Evolutionary conservation across 257 asterid genomes (phyloP).

Genomic region (Coffea canephora): DNA sequence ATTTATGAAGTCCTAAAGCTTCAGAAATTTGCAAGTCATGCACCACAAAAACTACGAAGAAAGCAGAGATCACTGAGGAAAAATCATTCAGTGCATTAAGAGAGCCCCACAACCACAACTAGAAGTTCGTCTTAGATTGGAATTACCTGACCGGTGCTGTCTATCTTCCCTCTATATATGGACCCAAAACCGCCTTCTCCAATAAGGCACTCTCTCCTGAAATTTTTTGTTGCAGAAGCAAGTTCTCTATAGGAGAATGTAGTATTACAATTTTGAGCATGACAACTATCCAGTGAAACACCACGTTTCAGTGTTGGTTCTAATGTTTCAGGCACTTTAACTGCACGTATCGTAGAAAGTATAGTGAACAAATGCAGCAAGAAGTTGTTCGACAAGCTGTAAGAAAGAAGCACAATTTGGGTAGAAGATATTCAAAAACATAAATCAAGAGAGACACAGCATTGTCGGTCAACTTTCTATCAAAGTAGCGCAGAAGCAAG

Average conservation of each 20-base stretch:
- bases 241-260: constrained; percentile 40
- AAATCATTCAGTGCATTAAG: neutral
- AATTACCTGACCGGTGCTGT: constrained; percentile 35
- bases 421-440: neutral
- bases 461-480: too few relatives aligned
- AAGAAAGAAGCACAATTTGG: neutral
- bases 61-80: neutral
- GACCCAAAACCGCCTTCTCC: constrained; percentile 59
- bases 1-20: neutral
- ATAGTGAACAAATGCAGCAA: neutral
- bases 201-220: constrained; percentile 29
- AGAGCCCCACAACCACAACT: neutral
- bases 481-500: neutral
- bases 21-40: neutral
- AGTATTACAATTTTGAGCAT: neutral
- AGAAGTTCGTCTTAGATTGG: too few relatives aligned
- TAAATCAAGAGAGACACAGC: neutral
- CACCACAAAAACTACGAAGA: neutral
- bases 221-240: constrained; percentile 37
- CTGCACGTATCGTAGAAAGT: constrained; percentile 1
- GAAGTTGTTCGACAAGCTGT: neutral
- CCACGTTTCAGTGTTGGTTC: constrained; percentile 12
- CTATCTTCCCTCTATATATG: constrained; percentile 38
- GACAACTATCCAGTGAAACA: constrained; percentile 15
- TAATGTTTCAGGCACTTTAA: neutral